These are phyloP conservation scores for Geranomyces variabilis DNA, from an alignment of 192 early-diverging fungal genomes.

Conservation along the genomic window DNA sequence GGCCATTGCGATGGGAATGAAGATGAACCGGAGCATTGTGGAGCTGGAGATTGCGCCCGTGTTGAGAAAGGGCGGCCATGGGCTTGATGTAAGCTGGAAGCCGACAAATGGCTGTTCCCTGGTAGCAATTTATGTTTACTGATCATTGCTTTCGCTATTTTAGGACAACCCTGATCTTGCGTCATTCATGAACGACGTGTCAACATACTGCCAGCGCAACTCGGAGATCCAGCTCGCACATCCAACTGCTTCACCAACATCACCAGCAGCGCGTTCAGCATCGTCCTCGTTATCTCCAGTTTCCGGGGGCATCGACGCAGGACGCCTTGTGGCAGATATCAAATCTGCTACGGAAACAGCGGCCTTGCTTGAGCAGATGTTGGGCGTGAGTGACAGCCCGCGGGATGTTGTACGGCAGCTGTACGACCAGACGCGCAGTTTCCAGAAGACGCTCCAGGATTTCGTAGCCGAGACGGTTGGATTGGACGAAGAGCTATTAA, in stretches of 20 bases:
- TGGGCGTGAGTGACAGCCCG: slow-evolving; percentile 13
- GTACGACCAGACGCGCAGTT: slow-evolving; percentile 28
- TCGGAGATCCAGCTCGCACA: slow-evolving; percentile 23
- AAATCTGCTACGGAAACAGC: slow-evolving; percentile 22
- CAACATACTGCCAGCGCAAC: slow-evolving; percentile 38
- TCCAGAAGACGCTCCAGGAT: slow-evolving; percentile 20
- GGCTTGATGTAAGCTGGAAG: neutral
- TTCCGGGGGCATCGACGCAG: slow-evolving; percentile 8
- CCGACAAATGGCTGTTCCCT: neutral
- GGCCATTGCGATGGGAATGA: slow-evolving; percentile 80
- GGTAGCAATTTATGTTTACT: neutral
- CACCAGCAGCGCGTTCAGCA: neutral
- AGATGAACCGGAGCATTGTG: slow-evolving; percentile 75
- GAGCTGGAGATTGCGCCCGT: slow-evolving; percentile 65
- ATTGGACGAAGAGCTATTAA: slow-evolving; percentile 29
- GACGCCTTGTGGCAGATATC: slow-evolving; percentile 10
- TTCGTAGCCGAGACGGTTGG: slow-evolving; percentile 15
- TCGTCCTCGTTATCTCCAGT: neutral
- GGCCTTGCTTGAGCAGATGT: slow-evolving; percentile 30
- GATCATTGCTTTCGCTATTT: neutral
- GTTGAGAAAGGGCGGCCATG: slow-evolving; percentile 7
- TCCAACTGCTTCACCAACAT: neutral
- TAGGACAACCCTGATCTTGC: slow-evolving; percentile 34
- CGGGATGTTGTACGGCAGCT: slow-evolving; percentile 24
- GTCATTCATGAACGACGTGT: slow-evolving; percentile 35